These are phyloP conservation scores for Lepidium sativum DNA, from an alignment of 345 rosid species.

Conservation along the genomic window DNA sequence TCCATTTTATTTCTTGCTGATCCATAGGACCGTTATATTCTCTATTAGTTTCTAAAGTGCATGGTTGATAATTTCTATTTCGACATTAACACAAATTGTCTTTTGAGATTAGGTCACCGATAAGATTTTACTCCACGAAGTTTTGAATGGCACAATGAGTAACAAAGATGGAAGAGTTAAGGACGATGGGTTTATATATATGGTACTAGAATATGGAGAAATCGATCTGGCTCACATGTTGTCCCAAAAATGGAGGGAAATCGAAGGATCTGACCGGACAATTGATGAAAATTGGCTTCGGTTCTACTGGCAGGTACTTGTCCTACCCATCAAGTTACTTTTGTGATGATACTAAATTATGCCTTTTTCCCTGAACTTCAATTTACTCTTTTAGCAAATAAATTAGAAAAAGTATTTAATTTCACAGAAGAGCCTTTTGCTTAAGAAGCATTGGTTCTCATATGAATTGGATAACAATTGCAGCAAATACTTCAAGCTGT, in stretches of 20 bases:
- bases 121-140: constrained; percentile 71
- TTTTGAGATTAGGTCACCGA: constrained; percentile 77
- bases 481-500: constrained; percentile 99
- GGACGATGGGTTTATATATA: constrained; percentile 88
- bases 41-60: neutral
- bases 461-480: constrained; percentile 23
- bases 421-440: neutral
- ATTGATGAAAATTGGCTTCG: constrained; percentile 98
- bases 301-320: constrained; percentile 93
- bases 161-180: constrained; percentile 85
- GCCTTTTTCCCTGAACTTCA: neutral
- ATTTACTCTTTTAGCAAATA: neutral
- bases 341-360: neutral
- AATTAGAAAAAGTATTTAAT: neutral
- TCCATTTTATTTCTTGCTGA: neutral
- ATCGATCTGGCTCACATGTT: constrained; percentile 98
- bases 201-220: constrained; percentile 98
- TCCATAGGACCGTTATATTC: neutral
- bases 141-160: constrained; percentile 59
- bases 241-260: constrained; percentile 91
- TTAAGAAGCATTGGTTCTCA: neutral
- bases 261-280: constrained; percentile 48
- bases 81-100: neutral
- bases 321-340: constrained; percentile 19
- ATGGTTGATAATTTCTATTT: neutral